These are phyloP conservation scores for Silene coronaria DNA, from an alignment of 179 eudicot species.

Conservation along the genomic window DNA sequence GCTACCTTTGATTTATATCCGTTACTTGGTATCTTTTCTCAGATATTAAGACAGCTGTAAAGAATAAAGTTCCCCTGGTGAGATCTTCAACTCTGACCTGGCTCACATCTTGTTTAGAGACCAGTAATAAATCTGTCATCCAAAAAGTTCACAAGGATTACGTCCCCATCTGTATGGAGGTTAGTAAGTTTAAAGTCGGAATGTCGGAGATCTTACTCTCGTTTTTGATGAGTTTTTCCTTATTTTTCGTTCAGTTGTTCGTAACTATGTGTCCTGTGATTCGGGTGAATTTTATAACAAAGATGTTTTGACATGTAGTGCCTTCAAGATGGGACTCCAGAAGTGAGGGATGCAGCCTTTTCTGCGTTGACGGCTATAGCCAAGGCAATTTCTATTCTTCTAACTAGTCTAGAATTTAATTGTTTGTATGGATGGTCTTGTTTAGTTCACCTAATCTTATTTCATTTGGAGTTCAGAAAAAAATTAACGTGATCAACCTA, in stretches of 20 bases:
- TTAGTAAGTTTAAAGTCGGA: conserved; percentile 49
- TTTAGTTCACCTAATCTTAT: not conserved
- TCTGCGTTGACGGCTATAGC: conserved; percentile 92
- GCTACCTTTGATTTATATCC: not conserved
- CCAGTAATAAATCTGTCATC: conserved; percentile 72
- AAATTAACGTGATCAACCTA: not conserved
- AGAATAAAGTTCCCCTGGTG: conserved; percentile 96
- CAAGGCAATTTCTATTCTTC: conserved; percentile 42
- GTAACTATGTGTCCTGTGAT: not conserved
- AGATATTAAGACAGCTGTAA: conserved; percentile 80
- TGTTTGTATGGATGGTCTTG: not conserved
- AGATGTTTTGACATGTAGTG: conserved; percentile 33
- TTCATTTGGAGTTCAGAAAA: not conserved
- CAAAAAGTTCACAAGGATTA: conserved; percentile 93
- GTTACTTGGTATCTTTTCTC: conserved; percentile 26
- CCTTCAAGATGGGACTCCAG: conserved; percentile 99
- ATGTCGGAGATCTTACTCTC: too few species aligned
- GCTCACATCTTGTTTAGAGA: conserved; percentile 86
- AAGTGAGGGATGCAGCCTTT: conserved; percentile 98
- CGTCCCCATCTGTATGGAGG: conserved; percentile 99
- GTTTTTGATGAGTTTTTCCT: not conserved
- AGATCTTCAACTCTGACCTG: conserved; percentile 82
- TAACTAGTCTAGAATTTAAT: not conserved
- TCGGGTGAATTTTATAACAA: not conserved
- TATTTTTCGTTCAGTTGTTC: not conserved